phyloP scores from a whole-genome alignment of 2,329 filamentous ascomycete species.

The Didymella pinodella region DNA sequence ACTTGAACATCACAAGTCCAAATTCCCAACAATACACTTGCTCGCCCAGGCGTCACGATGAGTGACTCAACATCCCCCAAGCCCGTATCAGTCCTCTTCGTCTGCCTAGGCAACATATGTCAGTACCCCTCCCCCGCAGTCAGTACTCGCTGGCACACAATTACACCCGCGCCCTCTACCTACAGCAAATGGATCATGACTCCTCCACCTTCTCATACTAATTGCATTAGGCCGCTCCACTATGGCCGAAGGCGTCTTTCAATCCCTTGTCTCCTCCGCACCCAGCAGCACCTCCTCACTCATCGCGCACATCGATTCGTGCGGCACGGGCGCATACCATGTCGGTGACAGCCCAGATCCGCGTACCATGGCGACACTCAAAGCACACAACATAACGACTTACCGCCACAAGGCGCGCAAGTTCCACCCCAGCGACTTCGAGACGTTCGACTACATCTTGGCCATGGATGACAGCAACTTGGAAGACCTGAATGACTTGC shows the following conservation, averaged over 20 bases:
- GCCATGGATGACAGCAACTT: slow-evolving; percentile 92
- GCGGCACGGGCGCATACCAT: slow-evolving; percentile 91
- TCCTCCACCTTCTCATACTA: background rate
- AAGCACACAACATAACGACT: slow-evolving; percentile 74
- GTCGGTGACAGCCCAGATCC: slow-evolving; percentile 77
- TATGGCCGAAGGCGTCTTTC: slow-evolving; percentile 96
- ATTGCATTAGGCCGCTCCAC: slow-evolving; percentile 72
- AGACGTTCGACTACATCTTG: slow-evolving; percentile 89
- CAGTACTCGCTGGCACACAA: background rate
- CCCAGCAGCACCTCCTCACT: slow-evolving; percentile 57
- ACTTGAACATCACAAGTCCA: background rate
- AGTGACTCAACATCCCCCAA: slow-evolving; percentile 27
- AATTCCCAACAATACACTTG: background rate
- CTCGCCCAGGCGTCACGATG: slow-evolving; percentile 11
- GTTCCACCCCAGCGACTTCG: slow-evolving; percentile 75
- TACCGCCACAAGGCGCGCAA: slow-evolving; percentile 82
- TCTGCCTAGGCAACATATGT: slow-evolving; percentile 98
- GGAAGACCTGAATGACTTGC: slow-evolving; percentile 69
- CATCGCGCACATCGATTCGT: slow-evolving; percentile 80
- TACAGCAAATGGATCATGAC: background rate
- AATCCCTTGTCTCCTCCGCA: slow-evolving; percentile 67
- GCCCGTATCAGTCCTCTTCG: slow-evolving; percentile 80
- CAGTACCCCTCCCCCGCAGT: slow-evolving; percentile 23
- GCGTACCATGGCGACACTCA: slow-evolving; percentile 82
- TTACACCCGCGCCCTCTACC: background rate